Conservation (phyloP, 2,329 filamentous ascomycete genomes). For the Neofusicoccum sp. region DNA sequence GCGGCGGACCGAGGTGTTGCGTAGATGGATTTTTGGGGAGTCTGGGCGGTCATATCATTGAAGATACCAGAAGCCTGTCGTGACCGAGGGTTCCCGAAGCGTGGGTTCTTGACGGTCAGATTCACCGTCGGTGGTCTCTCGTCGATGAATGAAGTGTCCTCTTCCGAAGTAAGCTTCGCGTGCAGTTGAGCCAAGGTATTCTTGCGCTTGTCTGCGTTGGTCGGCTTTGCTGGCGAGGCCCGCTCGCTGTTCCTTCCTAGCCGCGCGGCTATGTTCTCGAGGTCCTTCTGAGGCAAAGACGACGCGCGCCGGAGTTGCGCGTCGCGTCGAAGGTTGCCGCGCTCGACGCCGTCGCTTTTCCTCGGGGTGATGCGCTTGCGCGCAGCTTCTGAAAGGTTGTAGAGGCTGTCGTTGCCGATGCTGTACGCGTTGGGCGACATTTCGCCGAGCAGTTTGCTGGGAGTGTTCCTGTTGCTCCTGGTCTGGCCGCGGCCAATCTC, state of each 20-base stretch:
- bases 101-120: constrained; percentile 49
- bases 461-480: constrained; percentile 37
- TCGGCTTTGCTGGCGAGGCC: constrained; percentile 33
- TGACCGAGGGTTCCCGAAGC: constrained; percentile 48
- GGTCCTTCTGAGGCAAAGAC: constrained; percentile 36
- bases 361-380: constrained; percentile 35
- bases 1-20: constrained; percentile 25
- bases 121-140: constrained; percentile 49
- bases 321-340: constrained; percentile 42
- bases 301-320: constrained; percentile 47
- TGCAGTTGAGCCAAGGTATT: constrained; percentile 57
- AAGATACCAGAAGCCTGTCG: constrained; percentile 41
- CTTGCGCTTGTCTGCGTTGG: constrained; percentile 38
- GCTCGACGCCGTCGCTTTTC: constrained; percentile 30
- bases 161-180: constrained; percentile 51
- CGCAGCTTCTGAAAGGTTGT: constrained; percentile 46
- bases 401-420: constrained; percentile 49
- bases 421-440: constrained; percentile 53
- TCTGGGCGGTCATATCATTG: constrained; percentile 21
- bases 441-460: constrained; percentile 39
- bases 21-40: constrained; percentile 23
- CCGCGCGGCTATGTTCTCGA: constrained; percentile 38
- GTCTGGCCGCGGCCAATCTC: constrained; percentile 56
- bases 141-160: constrained; percentile 52
- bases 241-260: constrained; percentile 35